Conservation (phyloP, 2,329 filamentous ascomycete genomes). For the Fusarium tupiense region DNA sequence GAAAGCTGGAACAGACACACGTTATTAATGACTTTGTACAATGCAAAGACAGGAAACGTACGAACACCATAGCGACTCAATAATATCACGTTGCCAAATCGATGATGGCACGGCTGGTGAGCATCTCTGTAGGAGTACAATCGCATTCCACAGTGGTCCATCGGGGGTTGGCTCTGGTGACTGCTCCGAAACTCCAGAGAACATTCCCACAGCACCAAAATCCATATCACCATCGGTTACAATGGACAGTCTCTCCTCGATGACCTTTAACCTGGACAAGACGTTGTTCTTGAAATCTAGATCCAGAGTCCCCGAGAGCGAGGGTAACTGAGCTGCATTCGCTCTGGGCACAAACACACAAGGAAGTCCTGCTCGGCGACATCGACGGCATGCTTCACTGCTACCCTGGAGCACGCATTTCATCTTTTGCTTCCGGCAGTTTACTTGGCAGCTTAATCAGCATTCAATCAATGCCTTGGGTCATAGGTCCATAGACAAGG, state of each 20-base stretch:
- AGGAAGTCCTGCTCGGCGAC: constrained; percentile 8
- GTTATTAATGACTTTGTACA: not conserved
- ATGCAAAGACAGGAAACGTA: not conserved
- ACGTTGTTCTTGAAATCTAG: constrained; percentile 13
- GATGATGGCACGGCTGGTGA: not conserved
- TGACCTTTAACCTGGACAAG: not conserved
- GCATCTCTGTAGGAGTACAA: not conserved
- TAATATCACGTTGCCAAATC: constrained; percentile 2
- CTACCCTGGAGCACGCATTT: constrained; percentile 23
- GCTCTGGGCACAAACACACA: constrained; percentile 16
- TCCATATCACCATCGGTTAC: not conserved
- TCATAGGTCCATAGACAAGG: not conserved
- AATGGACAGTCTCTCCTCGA: not conserved
- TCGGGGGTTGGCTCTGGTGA: not conserved
- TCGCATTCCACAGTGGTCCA: constrained; percentile 1
- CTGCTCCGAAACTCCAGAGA: not conserved
- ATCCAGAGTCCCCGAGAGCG: constrained; percentile 4
- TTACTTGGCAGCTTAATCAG: constrained; percentile 9
- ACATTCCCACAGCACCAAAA: not conserved
- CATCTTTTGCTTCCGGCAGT: constrained; percentile 21
- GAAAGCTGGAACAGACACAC: not conserved
- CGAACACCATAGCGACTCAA: constrained; percentile 14
- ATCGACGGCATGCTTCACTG: constrained; percentile 13
- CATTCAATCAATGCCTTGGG: not conserved
- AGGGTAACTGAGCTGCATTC: constrained; percentile 4